Percentiles rank a stretch among this genome's conserved stretches.
These are phyloP conservation scores for Aegilops umbellulata DNA, from an alignment of 176 grass and related monocot species.

Conservation along the genomic window DNA sequence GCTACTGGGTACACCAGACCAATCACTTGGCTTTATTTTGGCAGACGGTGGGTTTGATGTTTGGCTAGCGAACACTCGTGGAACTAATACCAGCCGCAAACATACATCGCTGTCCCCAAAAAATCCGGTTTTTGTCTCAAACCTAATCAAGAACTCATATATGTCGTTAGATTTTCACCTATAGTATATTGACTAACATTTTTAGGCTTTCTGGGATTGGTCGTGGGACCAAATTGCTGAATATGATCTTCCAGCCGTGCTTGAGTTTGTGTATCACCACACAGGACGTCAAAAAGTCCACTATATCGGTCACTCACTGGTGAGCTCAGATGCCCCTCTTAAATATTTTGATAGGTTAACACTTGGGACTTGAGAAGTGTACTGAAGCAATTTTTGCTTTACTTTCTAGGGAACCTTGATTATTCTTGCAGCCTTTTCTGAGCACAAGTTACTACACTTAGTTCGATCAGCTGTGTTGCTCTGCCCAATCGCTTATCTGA, in stretches of 20 bases:
- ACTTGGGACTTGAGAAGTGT: neutral
- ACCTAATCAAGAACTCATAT: conserved; percentile 16
- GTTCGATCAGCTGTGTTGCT: conserved; percentile 60
- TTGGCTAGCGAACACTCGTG: conserved; percentile 63
- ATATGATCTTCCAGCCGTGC: conserved; percentile 54
- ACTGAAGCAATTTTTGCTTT: conserved; percentile 3
- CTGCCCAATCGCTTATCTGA: conserved; percentile 54
- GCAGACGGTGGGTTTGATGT: conserved; percentile 59
- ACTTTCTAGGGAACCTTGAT: conserved; percentile 55
- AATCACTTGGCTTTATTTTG: conserved; percentile 60
- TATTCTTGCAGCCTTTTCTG: conserved; percentile 52
- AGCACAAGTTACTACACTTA: conserved; percentile 39
- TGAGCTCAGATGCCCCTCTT: conserved; percentile 2
- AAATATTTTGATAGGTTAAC: neutral
- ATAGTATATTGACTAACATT: neutral
- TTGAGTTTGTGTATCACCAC: conserved; percentile 43
- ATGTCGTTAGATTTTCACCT: conserved; percentile 15
- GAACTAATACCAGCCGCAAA: conserved; percentile 51
- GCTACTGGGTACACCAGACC: conserved; percentile 54
- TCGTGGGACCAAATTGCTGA: conserved; percentile 51
- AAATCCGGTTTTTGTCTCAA: conserved; percentile 35
- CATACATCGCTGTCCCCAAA: conserved; percentile 40
- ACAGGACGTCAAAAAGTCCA: conserved; percentile 50
- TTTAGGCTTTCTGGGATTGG: conserved; percentile 64
- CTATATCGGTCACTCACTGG: conserved; percentile 58